These are phyloP conservation scores for Monilinia fructicola DNA, from an alignment of 2,329 filamentous ascomycete genomes.

Conservation along the genomic window DNA sequence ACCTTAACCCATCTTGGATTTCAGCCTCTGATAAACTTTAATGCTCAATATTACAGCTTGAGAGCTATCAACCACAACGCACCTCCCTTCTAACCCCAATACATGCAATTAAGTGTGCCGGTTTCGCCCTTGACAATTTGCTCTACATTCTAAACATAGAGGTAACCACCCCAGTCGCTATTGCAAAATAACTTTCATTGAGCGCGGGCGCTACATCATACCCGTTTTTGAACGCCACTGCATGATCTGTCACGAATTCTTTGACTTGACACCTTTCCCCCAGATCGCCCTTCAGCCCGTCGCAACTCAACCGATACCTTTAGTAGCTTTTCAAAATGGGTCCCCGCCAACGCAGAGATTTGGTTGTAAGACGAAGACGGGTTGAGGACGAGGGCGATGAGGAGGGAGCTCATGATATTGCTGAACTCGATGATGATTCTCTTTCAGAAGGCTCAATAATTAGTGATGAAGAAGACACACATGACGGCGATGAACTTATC, in stretches of 20 bases:
- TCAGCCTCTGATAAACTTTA: slow-evolving; percentile 22
- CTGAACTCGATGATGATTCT: slow-evolving; percentile 65
- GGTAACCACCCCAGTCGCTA: slow-evolving; percentile 11
- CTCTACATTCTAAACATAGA: slow-evolving; percentile 27
- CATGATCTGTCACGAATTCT: slow-evolving; percentile 40
- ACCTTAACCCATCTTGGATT: slow-evolving; percentile 18
- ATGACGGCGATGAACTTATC: slow-evolving; percentile 63
- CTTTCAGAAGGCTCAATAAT: slow-evolving; percentile 62
- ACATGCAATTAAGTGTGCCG: slow-evolving; percentile 34
- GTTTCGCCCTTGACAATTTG: slow-evolving; percentile 37
- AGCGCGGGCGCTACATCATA: slow-evolving; percentile 41
- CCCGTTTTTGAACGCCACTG: slow-evolving; percentile 37
- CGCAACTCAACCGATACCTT: slow-evolving; percentile 37
- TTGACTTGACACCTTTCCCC: slow-evolving; percentile 35
- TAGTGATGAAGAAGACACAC: slow-evolving; percentile 61
- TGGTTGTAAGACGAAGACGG: slow-evolving; percentile 66
- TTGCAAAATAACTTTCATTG: slow-evolving; percentile 36
- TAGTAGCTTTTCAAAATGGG: slow-evolving; percentile 46
- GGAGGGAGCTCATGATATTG: slow-evolving; percentile 55
- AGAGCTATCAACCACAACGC: slow-evolving; percentile 22
- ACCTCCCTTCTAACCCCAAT: slow-evolving; percentile 9
- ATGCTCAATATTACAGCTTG: slow-evolving; percentile 10
- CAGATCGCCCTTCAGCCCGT: slow-evolving; percentile 39
- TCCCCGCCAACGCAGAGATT: slow-evolving; percentile 60
- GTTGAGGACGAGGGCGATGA: slow-evolving; percentile 71